Percentiles rank a stretch among this genome's conserved stretches.
phyloP scores from a whole-genome alignment of 176 grass and related monocot species.

The Musa beccarii region DNA sequence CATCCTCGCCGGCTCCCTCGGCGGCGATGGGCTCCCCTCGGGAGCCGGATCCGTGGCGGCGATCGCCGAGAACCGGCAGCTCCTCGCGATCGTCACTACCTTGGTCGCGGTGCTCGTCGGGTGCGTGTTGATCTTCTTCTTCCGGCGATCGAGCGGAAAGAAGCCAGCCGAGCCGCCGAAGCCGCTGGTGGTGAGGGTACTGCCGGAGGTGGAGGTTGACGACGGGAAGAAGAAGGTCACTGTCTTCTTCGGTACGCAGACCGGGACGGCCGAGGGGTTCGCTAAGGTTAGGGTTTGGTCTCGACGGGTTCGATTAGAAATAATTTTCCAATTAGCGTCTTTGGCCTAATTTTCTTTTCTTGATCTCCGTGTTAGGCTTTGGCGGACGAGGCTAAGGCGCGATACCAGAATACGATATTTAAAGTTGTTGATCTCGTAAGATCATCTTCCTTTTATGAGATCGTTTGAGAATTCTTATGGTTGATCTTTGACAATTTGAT shows the following conservation, averaged over 20 bases:
- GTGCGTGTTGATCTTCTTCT: constrained; percentile 46
- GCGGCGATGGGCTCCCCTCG: neutral
- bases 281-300: constrained; percentile 49
- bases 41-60: neutral
- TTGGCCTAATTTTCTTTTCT: neutral
- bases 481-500: neutral
- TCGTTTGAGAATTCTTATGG: neutral
- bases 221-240: constrained; percentile 61
- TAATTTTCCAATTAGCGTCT: no score
- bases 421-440: constrained; percentile 85
- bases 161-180: neutral
- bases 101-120: constrained; percentile 47
- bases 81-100: constrained; percentile 31
- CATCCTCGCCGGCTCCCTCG: constrained; percentile 43
- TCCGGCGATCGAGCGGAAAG: constrained; percentile 25
- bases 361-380: constrained; percentile 35
- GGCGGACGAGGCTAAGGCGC: constrained; percentile 64
- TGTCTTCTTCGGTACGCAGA: constrained; percentile 89
- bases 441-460: neutral
- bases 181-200: constrained; percentile 27
- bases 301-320: neutral
- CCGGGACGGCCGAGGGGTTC: constrained; percentile 88
- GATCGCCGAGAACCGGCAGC: constrained; percentile 30
- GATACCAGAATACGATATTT: constrained; percentile 70
- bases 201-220: constrained; percentile 27